phyloP scores from a whole-genome alignment of 2,329 filamentous ascomycete genomes.

The Alternaria ethzedia region DNA sequence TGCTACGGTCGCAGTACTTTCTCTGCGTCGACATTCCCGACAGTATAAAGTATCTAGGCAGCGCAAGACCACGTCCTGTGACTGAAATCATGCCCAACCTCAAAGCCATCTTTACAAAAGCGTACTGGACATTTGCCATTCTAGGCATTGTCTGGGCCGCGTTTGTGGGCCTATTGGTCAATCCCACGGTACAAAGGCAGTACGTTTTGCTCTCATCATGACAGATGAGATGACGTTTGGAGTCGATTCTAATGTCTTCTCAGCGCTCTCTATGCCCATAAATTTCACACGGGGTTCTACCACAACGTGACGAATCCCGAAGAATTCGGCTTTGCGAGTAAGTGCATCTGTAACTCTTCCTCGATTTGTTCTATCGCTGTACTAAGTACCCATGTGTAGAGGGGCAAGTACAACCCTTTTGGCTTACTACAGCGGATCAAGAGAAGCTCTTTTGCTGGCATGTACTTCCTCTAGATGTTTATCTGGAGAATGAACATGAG shows the following conservation, averaged over 20 bases:
- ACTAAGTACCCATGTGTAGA: conserved; percentile 53
- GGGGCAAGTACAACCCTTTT: conserved; percentile 89
- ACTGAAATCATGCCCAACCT: conserved; percentile 32
- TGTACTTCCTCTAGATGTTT: conserved; percentile 78
- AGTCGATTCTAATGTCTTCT: not conserved
- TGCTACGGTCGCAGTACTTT: not conserved
- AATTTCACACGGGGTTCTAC: conserved; percentile 74
- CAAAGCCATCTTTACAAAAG: conserved; percentile 40
- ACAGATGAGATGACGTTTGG: not conserved
- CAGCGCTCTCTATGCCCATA: conserved; percentile 87
- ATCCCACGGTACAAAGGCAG: conserved; percentile 79
- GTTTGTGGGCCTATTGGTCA: conserved; percentile 70
- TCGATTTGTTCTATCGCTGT: not conserved
- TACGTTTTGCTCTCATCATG: conserved; percentile 54
- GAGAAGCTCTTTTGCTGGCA: conserved; percentile 90
- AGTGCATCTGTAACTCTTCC: conserved; percentile 5
- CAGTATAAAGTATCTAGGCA: not conserved
- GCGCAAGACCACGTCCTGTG: not conserved
- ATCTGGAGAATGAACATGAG: conserved; percentile 71
- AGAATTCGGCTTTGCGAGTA: conserved; percentile 85
- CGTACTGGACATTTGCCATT: conserved; percentile 51
- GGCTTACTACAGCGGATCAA: conserved; percentile 74
- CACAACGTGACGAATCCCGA: conserved; percentile 78
- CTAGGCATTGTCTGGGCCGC: conserved; percentile 70
- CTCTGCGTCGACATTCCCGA: not conserved